Conservation (phyloP, 495 filamentous ascomycete genomes). For the Neohortaea acidophila region DNA sequence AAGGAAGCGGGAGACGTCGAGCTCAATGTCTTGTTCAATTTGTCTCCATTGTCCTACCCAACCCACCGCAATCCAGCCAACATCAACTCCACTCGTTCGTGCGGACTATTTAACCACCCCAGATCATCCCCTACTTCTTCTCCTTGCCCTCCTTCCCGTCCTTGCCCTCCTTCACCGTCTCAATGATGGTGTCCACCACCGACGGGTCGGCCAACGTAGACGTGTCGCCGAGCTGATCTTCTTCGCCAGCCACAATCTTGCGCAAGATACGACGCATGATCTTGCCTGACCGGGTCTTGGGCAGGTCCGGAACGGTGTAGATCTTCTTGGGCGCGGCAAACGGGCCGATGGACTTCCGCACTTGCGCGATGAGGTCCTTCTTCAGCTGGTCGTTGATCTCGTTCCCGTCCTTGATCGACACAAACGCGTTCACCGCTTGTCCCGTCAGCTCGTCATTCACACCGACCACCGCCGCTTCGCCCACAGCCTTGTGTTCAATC, state of each 20-base stretch:
- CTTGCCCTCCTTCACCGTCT: slow-evolving; percentile 45
- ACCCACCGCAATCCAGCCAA: no score
- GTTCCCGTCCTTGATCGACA: slow-evolving; percentile 75
- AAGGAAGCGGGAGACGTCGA: no score
- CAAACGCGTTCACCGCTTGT: slow-evolving; percentile 95
- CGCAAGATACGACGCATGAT: slow-evolving; percentile 96
- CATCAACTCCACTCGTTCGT: no score
- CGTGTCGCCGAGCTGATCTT: slow-evolving; percentile 87
- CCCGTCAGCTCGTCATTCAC: slow-evolving; percentile 85
- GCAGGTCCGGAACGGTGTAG: slow-evolving; percentile 77
- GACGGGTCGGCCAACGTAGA: slow-evolving; percentile 83
- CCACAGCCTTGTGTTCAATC: slow-evolving; percentile 76
- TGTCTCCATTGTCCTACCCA: no score
- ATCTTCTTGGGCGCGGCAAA: slow-evolving; percentile 94
- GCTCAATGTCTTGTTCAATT: no score
- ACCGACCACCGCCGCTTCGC: slow-evolving; percentile 92
- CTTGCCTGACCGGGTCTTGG: slow-evolving; percentile 94
- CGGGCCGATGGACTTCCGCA: slow-evolving; percentile 90
- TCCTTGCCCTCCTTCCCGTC: background rate
- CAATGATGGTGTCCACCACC: slow-evolving; percentile 81
- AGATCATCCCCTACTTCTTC: slow-evolving; percentile 2
- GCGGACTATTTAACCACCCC: no score
- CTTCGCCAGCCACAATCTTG: slow-evolving; percentile 92
- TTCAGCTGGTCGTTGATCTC: slow-evolving; percentile 65
- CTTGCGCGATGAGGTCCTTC: slow-evolving; percentile 87